These are phyloP conservation scores for Diaporthe vexans DNA, from an alignment of 2,329 filamentous ascomycete genomes.

Conservation along the genomic window DNA sequence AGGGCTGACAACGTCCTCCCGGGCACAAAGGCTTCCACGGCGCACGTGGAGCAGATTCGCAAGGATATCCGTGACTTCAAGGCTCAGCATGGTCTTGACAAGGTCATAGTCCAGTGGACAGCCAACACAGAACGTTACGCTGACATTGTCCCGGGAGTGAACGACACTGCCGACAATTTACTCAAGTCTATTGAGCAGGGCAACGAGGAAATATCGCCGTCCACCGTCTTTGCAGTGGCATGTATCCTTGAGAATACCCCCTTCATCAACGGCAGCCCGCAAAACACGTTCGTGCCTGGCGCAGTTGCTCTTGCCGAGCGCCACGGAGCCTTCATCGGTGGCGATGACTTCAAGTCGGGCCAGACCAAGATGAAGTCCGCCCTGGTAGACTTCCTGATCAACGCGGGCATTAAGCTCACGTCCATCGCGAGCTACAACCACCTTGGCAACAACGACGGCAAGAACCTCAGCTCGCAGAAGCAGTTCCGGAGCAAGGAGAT, in stretches of 20 bases:
- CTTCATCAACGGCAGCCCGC: conserved; percentile 99
- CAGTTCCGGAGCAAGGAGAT: conserved; percentile 99
- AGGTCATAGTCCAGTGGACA: conserved; percentile 98
- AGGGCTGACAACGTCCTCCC: conserved; percentile 92
- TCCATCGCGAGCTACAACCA: conserved; percentile 99
- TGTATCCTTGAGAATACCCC: conserved; percentile 90
- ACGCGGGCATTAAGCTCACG: conserved; percentile 97
- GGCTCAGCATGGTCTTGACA: conserved; percentile 85
- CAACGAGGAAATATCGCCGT: conserved; percentile 93
- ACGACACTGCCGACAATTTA: conserved; percentile 96
- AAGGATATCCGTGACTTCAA: conserved; percentile 97
- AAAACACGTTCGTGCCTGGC: conserved; percentile 98
- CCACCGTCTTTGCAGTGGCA: conserved; percentile 95
- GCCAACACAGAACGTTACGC: conserved; percentile 99
- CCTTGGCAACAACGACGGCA: conserved; percentile 98
- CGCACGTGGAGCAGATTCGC: conserved; percentile 93
- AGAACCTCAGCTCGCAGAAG: conserved; percentile 96
- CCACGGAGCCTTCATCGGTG: conserved; percentile 91
- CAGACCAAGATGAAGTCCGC: conserved; percentile 99
- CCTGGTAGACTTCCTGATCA: conserved; percentile 98
- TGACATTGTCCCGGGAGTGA: conserved; percentile 88
- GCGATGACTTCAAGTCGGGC: conserved; percentile 99
- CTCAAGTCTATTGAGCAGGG: conserved; percentile 88
- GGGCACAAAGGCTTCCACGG: conserved; percentile 86
- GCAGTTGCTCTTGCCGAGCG: conserved; percentile 90